phyloP scores from a whole-genome alignment of 2,329 filamentous ascomycete species.

The Sphaerulina musiva region DNA sequence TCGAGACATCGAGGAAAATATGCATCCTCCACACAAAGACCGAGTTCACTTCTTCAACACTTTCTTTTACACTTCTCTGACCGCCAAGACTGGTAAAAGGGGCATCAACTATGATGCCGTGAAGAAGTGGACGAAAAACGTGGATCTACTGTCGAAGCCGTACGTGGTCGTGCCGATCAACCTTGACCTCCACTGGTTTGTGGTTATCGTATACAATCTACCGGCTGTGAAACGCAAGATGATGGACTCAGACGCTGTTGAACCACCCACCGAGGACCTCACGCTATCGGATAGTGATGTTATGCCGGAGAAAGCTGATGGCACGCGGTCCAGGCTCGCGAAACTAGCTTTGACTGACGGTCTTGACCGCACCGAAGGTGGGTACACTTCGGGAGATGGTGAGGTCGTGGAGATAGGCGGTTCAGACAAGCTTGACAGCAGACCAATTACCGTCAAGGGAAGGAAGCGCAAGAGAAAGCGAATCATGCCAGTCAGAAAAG shows the following conservation, averaged over 20 bases:
- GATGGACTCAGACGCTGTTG: conserved; percentile 11
- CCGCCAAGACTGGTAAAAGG: conserved; percentile 45
- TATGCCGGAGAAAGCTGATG: not conserved
- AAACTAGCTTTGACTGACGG: not conserved
- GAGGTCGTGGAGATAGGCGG: not conserved
- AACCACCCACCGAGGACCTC: not conserved
- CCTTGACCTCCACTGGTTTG: conserved; percentile 79
- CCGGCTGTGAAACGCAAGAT: conserved; percentile 40
- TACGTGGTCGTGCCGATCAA: conserved; percentile 92
- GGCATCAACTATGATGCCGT: conserved; percentile 79
- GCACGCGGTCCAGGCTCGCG: not conserved
- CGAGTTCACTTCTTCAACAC: conserved; percentile 85
- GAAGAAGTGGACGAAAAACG: conserved; percentile 74
- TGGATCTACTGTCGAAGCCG: conserved; percentile 74
- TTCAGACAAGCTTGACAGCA: not conserved
- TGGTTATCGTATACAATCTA: conserved; percentile 91
- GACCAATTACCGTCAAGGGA: not conserved
- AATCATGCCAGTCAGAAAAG: conserved; percentile 24
- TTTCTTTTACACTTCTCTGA: conserved; percentile 79
- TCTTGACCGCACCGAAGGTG: not conserved
- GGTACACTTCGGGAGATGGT: not conserved
- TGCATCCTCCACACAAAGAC: conserved; percentile 37
- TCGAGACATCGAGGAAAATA: conserved; percentile 39
- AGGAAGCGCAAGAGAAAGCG: conserved; percentile 17
- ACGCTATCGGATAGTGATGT: not conserved